Evolutionary conservation across 257 asterid species (phyloP).

Genomic region (Solanum sejunctum): DNA sequence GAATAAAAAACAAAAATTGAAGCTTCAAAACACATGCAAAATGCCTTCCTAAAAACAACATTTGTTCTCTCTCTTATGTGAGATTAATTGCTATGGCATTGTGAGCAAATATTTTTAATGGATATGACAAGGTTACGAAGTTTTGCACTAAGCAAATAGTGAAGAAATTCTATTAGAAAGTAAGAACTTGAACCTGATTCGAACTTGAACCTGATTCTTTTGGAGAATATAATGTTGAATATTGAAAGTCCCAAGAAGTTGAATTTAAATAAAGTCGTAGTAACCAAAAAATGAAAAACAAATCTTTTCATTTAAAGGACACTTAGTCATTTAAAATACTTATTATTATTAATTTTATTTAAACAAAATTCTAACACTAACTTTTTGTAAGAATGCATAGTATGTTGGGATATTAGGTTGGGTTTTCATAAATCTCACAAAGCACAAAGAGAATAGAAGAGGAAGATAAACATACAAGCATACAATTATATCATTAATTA

Average conservation of each 20-base stretch:
- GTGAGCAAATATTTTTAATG: neutral
- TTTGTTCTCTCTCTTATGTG: neutral
- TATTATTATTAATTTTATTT: neutral
- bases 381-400: neutral
- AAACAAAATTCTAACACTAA: neutral
- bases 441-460: neutral
- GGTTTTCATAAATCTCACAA: neutral
- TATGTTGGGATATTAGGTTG: neutral
- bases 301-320: neutral
- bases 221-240: neutral
- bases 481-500: neutral
- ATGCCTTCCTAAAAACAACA: neutral
- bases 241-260: neutral
- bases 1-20: neutral
- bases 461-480: neutral
- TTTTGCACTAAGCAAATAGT: neutral
- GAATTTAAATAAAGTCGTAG: too few species aligned
- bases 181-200: neutral
- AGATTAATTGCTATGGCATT: neutral
- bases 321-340: neutral
- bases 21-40: neutral
- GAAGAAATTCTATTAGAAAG: neutral
- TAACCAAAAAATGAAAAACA: neutral
- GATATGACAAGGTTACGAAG: neutral
- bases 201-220: neutral